phyloP scores from a whole-genome alignment of 176 grass and related monocot genomes.

The Secale cereale region DNA sequence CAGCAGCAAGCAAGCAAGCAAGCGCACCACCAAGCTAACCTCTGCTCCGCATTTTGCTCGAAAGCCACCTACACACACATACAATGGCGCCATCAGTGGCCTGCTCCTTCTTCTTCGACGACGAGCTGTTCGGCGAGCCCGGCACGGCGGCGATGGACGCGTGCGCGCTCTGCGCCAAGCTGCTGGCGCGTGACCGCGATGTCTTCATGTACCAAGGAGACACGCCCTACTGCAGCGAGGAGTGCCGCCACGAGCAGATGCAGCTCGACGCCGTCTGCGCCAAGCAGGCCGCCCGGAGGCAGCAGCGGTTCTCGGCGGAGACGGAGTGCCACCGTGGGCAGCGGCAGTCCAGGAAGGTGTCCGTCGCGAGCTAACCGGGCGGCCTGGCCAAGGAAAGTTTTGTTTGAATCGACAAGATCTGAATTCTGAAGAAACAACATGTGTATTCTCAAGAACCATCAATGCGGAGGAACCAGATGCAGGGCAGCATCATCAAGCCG shows the following conservation, averaged over 20 bases:
- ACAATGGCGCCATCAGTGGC: neutral
- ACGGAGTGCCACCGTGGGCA: neutral
- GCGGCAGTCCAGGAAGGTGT: slow-evolving; percentile 13
- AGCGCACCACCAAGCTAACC: neutral
- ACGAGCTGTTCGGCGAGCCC: neutral
- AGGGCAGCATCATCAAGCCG: neutral
- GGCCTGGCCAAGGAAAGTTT: too few relatives aligned
- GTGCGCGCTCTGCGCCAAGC: slow-evolving; percentile 56
- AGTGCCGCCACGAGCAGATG: slow-evolving; percentile 65
- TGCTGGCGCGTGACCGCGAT: slow-evolving; percentile 39
- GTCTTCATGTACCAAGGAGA: slow-evolving; percentile 83
- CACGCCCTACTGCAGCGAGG: slow-evolving; percentile 74
- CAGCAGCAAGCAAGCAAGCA: too few relatives aligned
- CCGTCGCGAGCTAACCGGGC: slow-evolving; percentile 23
- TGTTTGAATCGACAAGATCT: neutral
- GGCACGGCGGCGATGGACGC: slow-evolving; percentile 32
- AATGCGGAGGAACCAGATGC: neutral
- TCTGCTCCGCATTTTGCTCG: neutral
- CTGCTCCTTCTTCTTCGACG: slow-evolving; percentile 49
- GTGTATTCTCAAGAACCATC: neutral
- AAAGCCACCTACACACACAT: neutral
- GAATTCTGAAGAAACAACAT: too few relatives aligned
- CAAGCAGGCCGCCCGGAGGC: neutral
- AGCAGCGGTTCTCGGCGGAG: neutral
- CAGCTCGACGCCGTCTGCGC: slow-evolving; percentile 32